phyloP scores from a whole-genome alignment of 2,329 filamentous ascomycete species.

The Epichloe brachyelytri region DNA sequence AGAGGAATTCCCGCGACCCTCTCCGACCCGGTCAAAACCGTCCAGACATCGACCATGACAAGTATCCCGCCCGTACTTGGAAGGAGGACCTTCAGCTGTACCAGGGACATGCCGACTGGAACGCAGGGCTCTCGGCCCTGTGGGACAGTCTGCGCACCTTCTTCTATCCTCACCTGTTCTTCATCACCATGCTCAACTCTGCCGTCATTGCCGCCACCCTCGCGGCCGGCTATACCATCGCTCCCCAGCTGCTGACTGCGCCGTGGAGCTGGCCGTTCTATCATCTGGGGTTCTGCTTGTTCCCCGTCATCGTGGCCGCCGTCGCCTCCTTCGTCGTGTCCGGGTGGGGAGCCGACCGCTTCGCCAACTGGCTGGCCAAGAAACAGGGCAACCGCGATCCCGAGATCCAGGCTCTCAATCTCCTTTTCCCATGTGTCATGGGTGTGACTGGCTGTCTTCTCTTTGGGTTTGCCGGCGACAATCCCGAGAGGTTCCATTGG shows the following conservation, averaged over 20 bases:
- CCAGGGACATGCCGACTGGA: neutral
- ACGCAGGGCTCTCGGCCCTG: neutral
- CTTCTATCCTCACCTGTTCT: slow-evolving; percentile 2
- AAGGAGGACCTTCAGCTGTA: neutral
- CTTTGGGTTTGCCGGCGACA: neutral
- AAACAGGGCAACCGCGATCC: slow-evolving; percentile 1
- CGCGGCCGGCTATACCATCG: slow-evolving; percentile 1
- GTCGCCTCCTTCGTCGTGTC: neutral
- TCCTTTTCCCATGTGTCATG: neutral
- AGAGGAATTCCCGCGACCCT: neutral
- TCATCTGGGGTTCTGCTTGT: slow-evolving; percentile 3
- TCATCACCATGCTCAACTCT: slow-evolving; percentile 3
- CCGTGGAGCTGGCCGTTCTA: slow-evolving; percentile 1
- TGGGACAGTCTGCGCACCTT: slow-evolving; percentile 2
- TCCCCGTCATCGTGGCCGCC: neutral
- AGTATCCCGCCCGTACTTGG: neutral
- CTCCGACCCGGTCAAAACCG: neutral
- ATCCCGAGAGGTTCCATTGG: neutral
- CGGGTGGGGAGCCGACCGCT: neutral
- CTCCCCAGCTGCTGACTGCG: neutral
- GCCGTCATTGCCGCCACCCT: slow-evolving; percentile 1
- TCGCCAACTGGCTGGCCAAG: slow-evolving; percentile 2
- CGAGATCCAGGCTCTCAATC: slow-evolving; percentile 2
- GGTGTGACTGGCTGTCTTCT: slow-evolving; percentile 1
- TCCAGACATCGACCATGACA: neutral